These are phyloP conservation scores for Zygnema cylindricum DNA, from an alignment of 139 green algal genomes.

Conservation along the genomic window DNA sequence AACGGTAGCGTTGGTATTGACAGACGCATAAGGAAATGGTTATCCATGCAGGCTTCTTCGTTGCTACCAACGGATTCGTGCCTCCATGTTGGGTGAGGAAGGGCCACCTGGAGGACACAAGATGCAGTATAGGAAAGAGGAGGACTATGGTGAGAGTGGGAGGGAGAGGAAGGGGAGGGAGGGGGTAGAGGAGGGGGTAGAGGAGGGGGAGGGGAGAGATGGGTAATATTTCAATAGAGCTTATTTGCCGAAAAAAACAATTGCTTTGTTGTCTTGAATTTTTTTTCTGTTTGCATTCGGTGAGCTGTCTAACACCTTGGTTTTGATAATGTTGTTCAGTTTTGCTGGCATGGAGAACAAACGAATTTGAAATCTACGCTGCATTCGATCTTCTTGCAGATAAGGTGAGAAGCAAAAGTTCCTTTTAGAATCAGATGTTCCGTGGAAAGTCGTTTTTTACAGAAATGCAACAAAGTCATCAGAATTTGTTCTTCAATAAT, in stretches of 20 bases:
- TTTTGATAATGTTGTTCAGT: too few relatives aligned
- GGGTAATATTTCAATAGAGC: neutral
- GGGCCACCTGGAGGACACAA: conserved; percentile 25
- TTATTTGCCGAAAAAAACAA: neutral
- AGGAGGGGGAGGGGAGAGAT: neutral
- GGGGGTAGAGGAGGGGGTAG: too few relatives aligned
- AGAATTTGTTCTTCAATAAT: too few relatives aligned
- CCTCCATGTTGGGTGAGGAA: conserved; percentile 8
- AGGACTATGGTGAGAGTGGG: conserved; percentile 10
- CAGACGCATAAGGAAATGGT: too few relatives aligned
- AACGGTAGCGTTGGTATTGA: too few relatives aligned
- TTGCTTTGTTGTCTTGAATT: neutral
- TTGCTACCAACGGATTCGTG: neutral
- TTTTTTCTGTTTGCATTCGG: neutral
- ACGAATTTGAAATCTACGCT: conserved; percentile 56
- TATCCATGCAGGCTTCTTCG: conserved; percentile 26
- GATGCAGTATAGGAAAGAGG: conserved; percentile 33
- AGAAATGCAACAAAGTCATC: too few relatives aligned
- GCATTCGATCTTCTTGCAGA: conserved; percentile 48
- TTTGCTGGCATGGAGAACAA: conserved; percentile 44
- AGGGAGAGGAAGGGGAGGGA: too few relatives aligned
- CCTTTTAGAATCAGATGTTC: too few relatives aligned
- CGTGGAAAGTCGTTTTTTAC: too few relatives aligned
- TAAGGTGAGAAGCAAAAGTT: conserved; percentile 37
- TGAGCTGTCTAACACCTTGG: too few relatives aligned